phyloP scores from a whole-genome alignment of 495 filamentous ascomycete species.

The Niebla homalea region DNA sequence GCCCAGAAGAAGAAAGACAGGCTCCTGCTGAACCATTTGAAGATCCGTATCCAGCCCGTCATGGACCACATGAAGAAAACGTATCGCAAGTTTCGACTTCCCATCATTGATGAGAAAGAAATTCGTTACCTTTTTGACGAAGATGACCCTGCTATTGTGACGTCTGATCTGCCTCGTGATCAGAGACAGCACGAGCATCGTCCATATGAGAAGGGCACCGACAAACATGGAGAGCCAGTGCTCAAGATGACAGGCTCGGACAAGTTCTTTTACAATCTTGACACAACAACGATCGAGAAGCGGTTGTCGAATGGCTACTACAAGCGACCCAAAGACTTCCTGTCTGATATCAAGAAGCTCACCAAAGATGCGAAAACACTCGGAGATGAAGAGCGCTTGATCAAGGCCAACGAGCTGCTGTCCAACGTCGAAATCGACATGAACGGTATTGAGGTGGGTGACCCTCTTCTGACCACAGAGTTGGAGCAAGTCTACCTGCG shows the following conservation, averaged over 20 bases:
- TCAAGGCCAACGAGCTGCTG: slow-evolving; percentile 80
- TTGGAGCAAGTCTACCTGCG: slow-evolving; percentile 63
- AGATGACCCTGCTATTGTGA: slow-evolving; percentile 64
- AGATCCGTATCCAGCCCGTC: slow-evolving; percentile 74
- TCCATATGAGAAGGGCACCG: slow-evolving; percentile 61
- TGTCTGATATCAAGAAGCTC: slow-evolving; percentile 69
- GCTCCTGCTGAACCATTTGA: slow-evolving; percentile 67
- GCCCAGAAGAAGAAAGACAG: slow-evolving; percentile 69
- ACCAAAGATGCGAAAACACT: slow-evolving; percentile 67
- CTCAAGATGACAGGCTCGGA: slow-evolving; percentile 54
- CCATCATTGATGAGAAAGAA: slow-evolving; percentile 56
- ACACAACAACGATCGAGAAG: slow-evolving; percentile 87
- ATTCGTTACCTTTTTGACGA: slow-evolving; percentile 76
- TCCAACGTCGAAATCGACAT: slow-evolving; percentile 91
- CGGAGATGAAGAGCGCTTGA: slow-evolving; percentile 59
- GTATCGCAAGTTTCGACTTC: slow-evolving; percentile 71
- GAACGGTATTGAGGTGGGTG: slow-evolving; percentile 46
- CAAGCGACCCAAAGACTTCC: slow-evolving; percentile 72
- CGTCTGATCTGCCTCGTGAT: slow-evolving; percentile 55
- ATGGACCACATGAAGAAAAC: slow-evolving; percentile 87
- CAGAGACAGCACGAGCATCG: slow-evolving; percentile 41
- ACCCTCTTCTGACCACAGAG: slow-evolving; percentile 51
- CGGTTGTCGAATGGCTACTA: slow-evolving; percentile 92
- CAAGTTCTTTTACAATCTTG: slow-evolving; percentile 89
- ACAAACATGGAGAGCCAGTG: slow-evolving; percentile 60